These are phyloP conservation scores for Neopestalotiopsis sp. DNA, from an alignment of 2,329 filamentous ascomycete species.

Conservation along the genomic window DNA sequence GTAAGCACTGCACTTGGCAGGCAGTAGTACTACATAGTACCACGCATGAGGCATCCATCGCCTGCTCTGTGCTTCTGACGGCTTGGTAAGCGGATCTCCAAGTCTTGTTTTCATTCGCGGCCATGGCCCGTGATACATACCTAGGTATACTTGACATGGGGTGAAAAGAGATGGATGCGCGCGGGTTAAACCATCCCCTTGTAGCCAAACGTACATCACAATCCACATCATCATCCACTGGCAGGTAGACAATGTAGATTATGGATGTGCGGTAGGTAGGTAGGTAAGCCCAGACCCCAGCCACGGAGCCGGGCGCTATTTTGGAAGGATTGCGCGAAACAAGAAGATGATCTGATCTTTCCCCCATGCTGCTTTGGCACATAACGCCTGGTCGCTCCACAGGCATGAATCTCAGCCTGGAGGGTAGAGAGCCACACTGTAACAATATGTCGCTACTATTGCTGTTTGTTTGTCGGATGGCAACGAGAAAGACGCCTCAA, in stretches of 20 bases:
- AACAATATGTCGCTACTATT: neutral
- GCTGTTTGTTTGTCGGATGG: neutral
- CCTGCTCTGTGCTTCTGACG: neutral
- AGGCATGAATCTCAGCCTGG: constrained; percentile 1
- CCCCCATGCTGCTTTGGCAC: constrained; percentile 2
- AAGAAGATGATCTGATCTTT: neutral
- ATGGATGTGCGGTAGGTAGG: neutral
- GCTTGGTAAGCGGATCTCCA: constrained; percentile 1
- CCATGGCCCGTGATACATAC: neutral
- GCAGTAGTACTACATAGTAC: neutral
- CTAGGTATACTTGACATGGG: neutral
- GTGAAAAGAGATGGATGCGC: neutral
- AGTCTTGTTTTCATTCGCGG: neutral
- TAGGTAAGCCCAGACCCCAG: constrained; percentile 1
- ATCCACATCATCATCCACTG: neutral
- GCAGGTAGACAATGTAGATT: no score
- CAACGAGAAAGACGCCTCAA: neutral
- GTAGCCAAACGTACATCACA: neutral
- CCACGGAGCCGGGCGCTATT: neutral
- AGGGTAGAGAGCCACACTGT: neutral
- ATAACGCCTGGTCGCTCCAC: constrained; percentile 1
- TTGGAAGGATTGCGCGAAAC: constrained; percentile 2
- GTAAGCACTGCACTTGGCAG: neutral
- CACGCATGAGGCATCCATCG: neutral
- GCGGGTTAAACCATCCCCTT: neutral